Conservation (phyloP, 2,329 filamentous ascomycete genomes). For the Colletotrichum sp. region DNA sequence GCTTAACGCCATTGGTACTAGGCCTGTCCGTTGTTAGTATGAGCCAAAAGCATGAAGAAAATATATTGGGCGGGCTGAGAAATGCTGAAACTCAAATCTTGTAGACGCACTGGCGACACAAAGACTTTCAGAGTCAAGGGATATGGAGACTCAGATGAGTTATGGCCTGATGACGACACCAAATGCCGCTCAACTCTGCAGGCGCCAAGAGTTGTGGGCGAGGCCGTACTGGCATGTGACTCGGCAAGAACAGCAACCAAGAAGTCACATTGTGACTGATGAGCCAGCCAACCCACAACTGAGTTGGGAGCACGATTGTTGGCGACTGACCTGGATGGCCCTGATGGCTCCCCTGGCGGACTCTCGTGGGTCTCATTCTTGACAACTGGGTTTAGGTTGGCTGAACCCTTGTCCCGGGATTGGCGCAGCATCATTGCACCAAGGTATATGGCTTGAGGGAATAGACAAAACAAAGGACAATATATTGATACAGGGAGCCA, state of each 20-base stretch:
- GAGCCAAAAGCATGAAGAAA: neutral
- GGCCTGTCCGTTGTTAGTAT: slow-evolving; percentile 17
- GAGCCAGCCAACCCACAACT: neutral
- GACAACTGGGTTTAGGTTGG: neutral
- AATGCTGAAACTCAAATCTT: neutral
- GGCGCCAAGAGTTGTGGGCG: neutral
- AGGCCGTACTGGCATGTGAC: neutral
- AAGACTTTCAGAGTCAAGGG: neutral
- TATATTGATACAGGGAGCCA: neutral
- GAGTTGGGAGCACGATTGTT: neutral
- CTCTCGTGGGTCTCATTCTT: neutral
- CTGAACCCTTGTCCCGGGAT: neutral
- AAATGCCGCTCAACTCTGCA: neutral
- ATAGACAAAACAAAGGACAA: neutral
- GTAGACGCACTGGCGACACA: neutral
- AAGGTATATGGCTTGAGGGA: neutral
- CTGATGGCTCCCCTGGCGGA: neutral
- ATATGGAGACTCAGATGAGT: neutral
- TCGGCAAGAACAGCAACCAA: neutral
- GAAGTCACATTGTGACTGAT: neutral
- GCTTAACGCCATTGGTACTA: slow-evolving; percentile 24
- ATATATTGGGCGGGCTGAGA: neutral
- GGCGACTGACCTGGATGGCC: neutral
- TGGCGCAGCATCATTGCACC: neutral
- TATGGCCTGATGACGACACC: neutral